Percentiles rank a stretch among this genome's conserved stretches.
Evolutionary conservation across 108 stramenopile genomes (phyloP).

Genomic region (Parietichytrium sp.): DNA sequence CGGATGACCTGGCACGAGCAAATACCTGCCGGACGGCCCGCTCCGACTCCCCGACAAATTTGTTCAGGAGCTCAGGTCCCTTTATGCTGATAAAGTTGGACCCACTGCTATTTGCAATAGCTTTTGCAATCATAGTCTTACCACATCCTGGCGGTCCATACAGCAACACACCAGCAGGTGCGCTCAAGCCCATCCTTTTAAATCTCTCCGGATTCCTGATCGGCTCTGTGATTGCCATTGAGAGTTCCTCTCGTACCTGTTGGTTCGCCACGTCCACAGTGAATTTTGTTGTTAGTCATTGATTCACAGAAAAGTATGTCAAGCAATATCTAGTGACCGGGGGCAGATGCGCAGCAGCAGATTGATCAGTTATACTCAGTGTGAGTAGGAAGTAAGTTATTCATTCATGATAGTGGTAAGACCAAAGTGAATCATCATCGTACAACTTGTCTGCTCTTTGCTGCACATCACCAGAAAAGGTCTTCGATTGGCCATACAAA

Average conservation of each 20-base stretch:
- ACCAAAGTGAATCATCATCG: not conserved
- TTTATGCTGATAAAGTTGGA: conserved; percentile 85
- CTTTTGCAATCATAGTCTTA: conserved; percentile 81
- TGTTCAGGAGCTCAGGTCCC: conserved; percentile 96
- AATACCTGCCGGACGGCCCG: conserved; percentile 97
- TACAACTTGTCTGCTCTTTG: not conserved
- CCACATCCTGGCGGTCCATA: conserved; percentile 99
- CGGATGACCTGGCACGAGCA: conserved; percentile 96
- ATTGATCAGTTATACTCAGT: too few relatives aligned
- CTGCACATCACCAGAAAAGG: not conserved
- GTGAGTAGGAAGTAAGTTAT: conserved; percentile 26
- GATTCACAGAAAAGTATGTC: too few relatives aligned
- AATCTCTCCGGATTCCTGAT: conserved; percentile 87
- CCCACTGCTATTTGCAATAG: conserved; percentile 56
- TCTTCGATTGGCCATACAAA: not conserved
- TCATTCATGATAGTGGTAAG: not conserved
- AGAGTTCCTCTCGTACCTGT: conserved; percentile 86
- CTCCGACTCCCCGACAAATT: conserved; percentile 99
- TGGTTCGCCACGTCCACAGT: too few relatives aligned
- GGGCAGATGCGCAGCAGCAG: not conserved
- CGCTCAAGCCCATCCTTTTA: conserved; percentile 91
- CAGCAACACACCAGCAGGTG: conserved; percentile 93
- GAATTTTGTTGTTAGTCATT: too few relatives aligned
- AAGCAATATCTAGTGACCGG: too few relatives aligned
- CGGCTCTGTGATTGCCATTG: conserved; percentile 85